phyloP scores from a whole-genome alignment of 495 filamentous ascomycete species.

The Talaromyces wortmannii region DNA sequence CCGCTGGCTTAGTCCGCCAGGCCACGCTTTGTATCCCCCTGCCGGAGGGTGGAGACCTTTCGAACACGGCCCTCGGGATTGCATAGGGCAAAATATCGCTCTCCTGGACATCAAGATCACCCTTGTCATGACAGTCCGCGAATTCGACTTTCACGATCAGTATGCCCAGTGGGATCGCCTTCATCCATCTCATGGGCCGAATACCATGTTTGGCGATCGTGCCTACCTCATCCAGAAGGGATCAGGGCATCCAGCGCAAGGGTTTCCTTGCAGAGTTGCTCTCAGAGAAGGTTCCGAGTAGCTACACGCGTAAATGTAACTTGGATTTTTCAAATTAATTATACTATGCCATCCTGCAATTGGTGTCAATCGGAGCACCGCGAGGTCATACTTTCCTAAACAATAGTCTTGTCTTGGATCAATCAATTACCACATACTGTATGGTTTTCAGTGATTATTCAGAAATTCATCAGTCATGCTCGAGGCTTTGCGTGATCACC shows the following conservation, averaged over 20 bases:
- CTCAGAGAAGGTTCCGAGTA: not conserved
- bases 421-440: too few species aligned
- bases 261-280: slow-evolving; percentile 12
- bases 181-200: not conserved
- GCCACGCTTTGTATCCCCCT: slow-evolving; percentile 4
- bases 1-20: slow-evolving; percentile 15
- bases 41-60: slow-evolving; percentile 39
- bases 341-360: too few species aligned
- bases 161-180: slow-evolving; percentile 14
- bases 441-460: too few species aligned
- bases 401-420: too few species aligned
- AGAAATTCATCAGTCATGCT: too few species aligned
- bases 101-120: slow-evolving; percentile 33
- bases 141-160: slow-evolving; percentile 17
- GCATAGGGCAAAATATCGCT: slow-evolving; percentile 45
- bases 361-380: too few species aligned
- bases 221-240: slow-evolving; percentile 14
- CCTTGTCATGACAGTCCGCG: slow-evolving; percentile 22
- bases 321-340: too few species aligned
- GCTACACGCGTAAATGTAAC: too few species aligned
- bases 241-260: slow-evolving; percentile 12
- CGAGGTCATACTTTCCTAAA: too few species aligned
- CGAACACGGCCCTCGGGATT: slow-evolving; percentile 39
- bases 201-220: slow-evolving; percentile 11
- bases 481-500: too few species aligned